Percentiles rank a stretch among this genome's conserved stretches.
These are phyloP conservation scores for Graphilbum fragrans DNA, from an alignment of 2,329 filamentous ascomycete genomes.

Conservation along the genomic window DNA sequence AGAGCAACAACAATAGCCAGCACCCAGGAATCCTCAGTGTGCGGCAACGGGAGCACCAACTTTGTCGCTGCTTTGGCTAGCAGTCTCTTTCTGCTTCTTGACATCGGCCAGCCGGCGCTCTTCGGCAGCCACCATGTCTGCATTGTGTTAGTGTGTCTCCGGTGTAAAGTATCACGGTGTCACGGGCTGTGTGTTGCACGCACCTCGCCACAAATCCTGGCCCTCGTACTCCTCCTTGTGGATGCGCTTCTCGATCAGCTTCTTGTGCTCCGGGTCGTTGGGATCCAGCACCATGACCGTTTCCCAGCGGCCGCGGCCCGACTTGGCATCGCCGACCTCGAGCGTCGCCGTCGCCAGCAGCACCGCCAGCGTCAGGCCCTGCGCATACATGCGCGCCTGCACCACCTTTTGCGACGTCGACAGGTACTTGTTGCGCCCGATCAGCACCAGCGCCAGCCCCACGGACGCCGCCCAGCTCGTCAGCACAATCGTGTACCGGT, in stretches of 20 bases:
- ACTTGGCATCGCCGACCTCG: conserved; percentile 66
- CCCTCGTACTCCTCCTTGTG: conserved; percentile 80
- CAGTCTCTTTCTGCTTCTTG: conserved; percentile 17
- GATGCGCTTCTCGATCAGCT: conserved; percentile 73
- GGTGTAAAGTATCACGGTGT: no score
- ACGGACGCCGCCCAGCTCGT: conserved; percentile 73
- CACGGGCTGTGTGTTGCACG: no score
- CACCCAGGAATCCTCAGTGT: conserved; percentile 1
- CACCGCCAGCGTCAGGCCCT: conserved; percentile 76
- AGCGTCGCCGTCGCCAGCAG: conserved; percentile 72
- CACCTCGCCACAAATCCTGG: conserved; percentile 87
- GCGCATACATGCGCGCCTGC: conserved; percentile 88
- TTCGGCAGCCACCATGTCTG: conserved; percentile 75
- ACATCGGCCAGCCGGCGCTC: conserved; percentile 44
- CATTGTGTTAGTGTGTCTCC: conserved; percentile 10
- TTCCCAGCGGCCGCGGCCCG: conserved; percentile 70
- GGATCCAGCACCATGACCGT: conserved; percentile 72
- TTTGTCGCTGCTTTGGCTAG: conserved; percentile 7
- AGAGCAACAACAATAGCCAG: no score
- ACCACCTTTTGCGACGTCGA: conserved; percentile 76
- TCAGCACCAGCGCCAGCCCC: conserved; percentile 59
- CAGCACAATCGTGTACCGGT: conserved; percentile 81
- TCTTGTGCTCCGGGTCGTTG: conserved; percentile 70
- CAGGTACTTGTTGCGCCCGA: conserved; percentile 66
- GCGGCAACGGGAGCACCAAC: conserved; percentile 7